Conservation (phyloP, 208 protist species). For the Vickermania ingenoplastis region DNA sequence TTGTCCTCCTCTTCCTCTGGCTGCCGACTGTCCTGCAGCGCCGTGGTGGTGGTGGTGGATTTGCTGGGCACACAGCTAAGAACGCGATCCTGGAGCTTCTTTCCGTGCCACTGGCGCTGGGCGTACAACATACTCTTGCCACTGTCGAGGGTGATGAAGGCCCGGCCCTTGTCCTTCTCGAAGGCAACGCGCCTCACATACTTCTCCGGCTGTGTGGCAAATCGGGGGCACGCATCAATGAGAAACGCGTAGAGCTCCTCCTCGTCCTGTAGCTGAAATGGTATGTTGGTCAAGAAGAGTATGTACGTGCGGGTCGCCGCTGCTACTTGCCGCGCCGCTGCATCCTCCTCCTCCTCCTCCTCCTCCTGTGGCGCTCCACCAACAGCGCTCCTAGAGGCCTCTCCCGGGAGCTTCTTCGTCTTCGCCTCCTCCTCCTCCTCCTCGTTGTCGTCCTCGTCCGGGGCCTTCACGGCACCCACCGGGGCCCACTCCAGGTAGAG, state of each 20-base stretch:
- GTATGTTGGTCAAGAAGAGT: slow-evolving; percentile 84
- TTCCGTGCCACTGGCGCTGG: slow-evolving; percentile 42
- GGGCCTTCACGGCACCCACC: slow-evolving; percentile 67
- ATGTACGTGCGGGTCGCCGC: slow-evolving; percentile 35
- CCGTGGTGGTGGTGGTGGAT: slow-evolving; percentile 21
- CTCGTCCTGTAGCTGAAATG: slow-evolving; percentile 67
- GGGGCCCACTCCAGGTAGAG: slow-evolving; percentile 98
- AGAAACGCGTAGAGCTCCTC: slow-evolving; percentile 52
- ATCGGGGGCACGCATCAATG: slow-evolving; percentile 78
- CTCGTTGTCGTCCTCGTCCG: slow-evolving; percentile 11
- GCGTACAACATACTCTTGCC: slow-evolving; percentile 47
- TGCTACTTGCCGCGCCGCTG: slow-evolving; percentile 6
- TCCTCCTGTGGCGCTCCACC: background rate
- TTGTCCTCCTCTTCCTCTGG: slow-evolving; percentile 13
- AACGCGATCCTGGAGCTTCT: slow-evolving; percentile 38
- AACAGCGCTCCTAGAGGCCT: background rate
- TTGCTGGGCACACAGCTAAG: slow-evolving; percentile 74
- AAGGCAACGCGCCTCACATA: slow-evolving; percentile 74
- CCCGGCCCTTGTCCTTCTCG: slow-evolving; percentile 92
- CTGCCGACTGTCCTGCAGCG: background rate
- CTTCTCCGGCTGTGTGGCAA: slow-evolving; percentile 91
- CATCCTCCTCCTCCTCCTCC: slow-evolving; percentile 8
- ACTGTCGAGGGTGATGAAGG: slow-evolving; percentile 83
- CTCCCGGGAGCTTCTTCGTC: background rate
- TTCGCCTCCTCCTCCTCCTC: background rate